Base-by-base conservation (phyloP, 805 yeast species). In the Metschnikowia proteae region DNA sequence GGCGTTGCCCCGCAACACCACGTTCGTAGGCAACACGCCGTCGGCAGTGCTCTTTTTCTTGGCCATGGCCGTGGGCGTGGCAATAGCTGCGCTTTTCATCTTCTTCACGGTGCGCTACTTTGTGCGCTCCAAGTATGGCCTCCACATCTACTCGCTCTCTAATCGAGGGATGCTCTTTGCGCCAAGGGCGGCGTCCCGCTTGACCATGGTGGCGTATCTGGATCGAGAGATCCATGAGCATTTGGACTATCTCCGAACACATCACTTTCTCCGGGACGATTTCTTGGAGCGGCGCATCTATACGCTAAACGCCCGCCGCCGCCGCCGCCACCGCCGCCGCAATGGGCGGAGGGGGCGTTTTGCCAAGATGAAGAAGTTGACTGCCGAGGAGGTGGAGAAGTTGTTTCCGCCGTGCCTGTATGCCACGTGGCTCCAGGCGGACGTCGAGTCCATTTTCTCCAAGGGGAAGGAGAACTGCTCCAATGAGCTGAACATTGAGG, bases 31-130 rank as follows among this genome's bases (percentile, higher is more conserved):
- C 4, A 76, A 73, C 55, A 71, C 78, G 32, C 86, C 87, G 1
- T 79, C 86, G 0, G 81, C 86, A 1, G 81, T 82, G 32, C 65
- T 83, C 29, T 83, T 83, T 63, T 81, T 82, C 63, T 65, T 83
- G 9, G 86, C 88, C 0, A 70, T 83, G 32, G 78, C 83, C 0
- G 79, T 82, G 10, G 88, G 87, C 3, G 76, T 81, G 9, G 59
- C 76, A 23, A 81, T 82, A 35, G 86, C 86, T 4, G 22, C 71
- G 0, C 60, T 81, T 27, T 81, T 83, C 56, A 54, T 81, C 6
- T 81, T 81, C 64, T 82, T 83, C 71, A 79, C 87, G 8, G 59
- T 79, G 45, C 66, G 86, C 43, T 82, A 83, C 61, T 76, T 82
- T 55, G 73, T 83, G 3, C 66, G 87, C 45, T 72, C 84, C 4